phyloP scores from a whole-genome alignment of 176 grass and related monocot species.

The Phragmites australis region DNA sequence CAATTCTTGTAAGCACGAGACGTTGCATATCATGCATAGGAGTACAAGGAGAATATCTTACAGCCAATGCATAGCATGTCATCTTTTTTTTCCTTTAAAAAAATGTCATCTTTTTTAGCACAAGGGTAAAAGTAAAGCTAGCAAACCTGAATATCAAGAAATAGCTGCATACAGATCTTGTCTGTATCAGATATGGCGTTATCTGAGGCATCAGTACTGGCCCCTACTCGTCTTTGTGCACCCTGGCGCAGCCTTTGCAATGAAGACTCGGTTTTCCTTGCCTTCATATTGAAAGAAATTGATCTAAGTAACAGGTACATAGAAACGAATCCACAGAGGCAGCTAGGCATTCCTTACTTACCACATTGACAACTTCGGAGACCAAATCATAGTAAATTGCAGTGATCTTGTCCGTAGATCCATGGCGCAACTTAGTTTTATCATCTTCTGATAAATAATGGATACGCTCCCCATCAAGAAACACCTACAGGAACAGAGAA shows the following conservation, averaged over 20 bases:
- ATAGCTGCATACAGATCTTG: conserved; percentile 99
- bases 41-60: conserved; percentile 15
- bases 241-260: conserved; percentile 92
- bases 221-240: conserved; percentile 84
- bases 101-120: neutral
- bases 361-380: conserved; percentile 86
- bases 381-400: conserved; percentile 84
- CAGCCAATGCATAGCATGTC: neutral
- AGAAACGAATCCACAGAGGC: neutral
- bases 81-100: too few species aligned
- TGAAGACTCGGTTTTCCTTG: conserved; percentile 90
- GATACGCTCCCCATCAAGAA: conserved; percentile 74
- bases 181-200: conserved; percentile 93
- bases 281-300: conserved; percentile 45
- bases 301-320: conserved; percentile 12
- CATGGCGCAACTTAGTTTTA: conserved; percentile 56
- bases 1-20: too few species aligned
- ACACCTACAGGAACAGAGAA: conserved; percentile 50
- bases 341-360: conserved; percentile 50
- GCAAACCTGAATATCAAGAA: conserved; percentile 95
- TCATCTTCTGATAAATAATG: conserved; percentile 71
- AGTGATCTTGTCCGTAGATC: conserved; percentile 73
- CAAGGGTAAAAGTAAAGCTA: neutral
- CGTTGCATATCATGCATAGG: too few species aligned
- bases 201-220: conserved; percentile 77